Conservation (phyloP, 163 green algal genomes). For the Scenedesmus sp. region DNA sequence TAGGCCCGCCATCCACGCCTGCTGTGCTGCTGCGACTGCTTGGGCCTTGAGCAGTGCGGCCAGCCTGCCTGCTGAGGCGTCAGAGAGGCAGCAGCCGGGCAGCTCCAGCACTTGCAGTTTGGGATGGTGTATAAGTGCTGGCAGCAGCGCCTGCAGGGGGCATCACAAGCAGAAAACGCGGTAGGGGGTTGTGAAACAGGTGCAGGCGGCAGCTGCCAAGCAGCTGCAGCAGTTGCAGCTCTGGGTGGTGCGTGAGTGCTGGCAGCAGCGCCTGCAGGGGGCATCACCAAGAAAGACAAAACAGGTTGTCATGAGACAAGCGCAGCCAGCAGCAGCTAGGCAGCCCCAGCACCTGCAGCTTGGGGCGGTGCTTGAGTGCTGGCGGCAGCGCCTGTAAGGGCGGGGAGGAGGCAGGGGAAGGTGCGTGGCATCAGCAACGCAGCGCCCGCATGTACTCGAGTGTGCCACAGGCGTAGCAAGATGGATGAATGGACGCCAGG, state of each 20-base stretch:
- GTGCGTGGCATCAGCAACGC: no score
- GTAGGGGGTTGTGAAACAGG: not conserved
- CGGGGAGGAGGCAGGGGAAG: not conserved
- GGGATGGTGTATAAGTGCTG: not conserved
- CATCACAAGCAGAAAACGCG: not conserved
- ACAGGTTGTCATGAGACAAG: not conserved
- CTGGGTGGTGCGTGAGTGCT: not conserved
- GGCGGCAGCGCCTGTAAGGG: not conserved
- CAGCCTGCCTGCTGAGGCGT: not conserved
- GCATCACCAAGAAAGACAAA: not conserved
- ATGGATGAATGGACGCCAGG: not conserved
- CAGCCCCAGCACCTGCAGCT: conserved; percentile 19
- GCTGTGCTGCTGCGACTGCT: conserved; percentile 26
- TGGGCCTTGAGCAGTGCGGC: conserved; percentile 24
- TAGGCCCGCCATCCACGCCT: not conserved
- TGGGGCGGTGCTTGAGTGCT: not conserved
- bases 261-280: not conserved
- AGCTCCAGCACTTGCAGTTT: conserved; percentile 28
- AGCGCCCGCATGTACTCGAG: no score
- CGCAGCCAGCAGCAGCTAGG: conserved; percentile 24
- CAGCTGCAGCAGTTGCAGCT: conserved; percentile 27
- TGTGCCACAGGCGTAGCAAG: not conserved
- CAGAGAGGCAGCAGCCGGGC: conserved; percentile 27
- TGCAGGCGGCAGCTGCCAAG: conserved; percentile 23
- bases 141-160: not conserved